Base-by-base conservation (phyloP, 768 basidiomycete genomes). In the Hydnomerulius pinastri region DNA sequence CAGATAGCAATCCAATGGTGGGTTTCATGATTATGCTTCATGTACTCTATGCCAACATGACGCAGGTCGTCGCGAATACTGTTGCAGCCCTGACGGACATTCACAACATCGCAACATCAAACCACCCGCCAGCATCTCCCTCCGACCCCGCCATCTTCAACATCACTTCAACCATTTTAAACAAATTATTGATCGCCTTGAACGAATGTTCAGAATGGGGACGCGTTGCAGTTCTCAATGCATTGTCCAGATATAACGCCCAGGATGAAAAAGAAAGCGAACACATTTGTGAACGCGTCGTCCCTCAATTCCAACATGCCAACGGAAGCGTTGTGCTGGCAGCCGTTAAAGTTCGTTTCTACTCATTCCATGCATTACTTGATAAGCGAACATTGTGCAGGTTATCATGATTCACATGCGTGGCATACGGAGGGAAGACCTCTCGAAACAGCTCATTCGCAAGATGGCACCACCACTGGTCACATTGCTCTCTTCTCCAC, bases 201-300 rank as follows among this genome's bases (percentile, higher is more conserved):
- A 96, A 96, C 65, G 97, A 98, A 70, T 98, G 96, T 66, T 96
- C 95, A 0, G 97, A 99, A 72, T 99, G 97, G 97, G 97, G 97
- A 27, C 83, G 96, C 49, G 93, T 99, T 13, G 93, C 95, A 1
- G 85, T 99, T 30, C 71, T 98, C 45, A 89, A 87, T 51, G 91
- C 92, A 0, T 73, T 98, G 25, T 79, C 92, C 5, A 82, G 90
- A 37, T 98, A 98, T 69, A 77, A 76, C 29, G 82, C 93, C 0
- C 75, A 79, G 33, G 96, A 96, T 61, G 92, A 90, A 53, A 90
- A 92, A 70, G 97, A 99, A 74, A 90, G 90, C 65, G 97, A 99
- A 64, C 96, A 98, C 66, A 98, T 98, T 54, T 98, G 97, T 67
- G 97, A 98, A 70, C 85, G 97, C 24, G 96, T 98, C 11, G 88